A percentile compares a stretch with the other conserved stretches of the same genome.
Evolutionary conservation across 177 flowering plant genomes (phyloP).

Genomic region (Tripterygium wilfordii): DNA sequence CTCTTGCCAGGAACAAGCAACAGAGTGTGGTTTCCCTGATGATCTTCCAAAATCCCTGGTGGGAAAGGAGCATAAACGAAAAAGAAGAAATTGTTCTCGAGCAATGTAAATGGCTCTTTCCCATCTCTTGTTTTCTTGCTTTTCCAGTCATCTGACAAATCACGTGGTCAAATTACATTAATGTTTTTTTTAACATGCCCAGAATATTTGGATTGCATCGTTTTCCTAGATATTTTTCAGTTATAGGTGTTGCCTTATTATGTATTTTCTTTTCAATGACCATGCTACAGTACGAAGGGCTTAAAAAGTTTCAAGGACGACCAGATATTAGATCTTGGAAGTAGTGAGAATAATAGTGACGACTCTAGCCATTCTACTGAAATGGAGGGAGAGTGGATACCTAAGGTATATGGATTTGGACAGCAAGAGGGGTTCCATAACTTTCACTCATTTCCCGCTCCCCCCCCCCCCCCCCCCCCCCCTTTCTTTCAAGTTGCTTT

Average conservation of each 20-base stretch:
- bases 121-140: neutral
- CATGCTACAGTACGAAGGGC: conserved; percentile 9
- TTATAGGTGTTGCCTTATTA: neutral
- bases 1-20: conserved; percentile 12
- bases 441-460: too few relatives aligned
- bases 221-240: neutral
- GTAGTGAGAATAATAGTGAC: neutral
- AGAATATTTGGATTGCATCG: too few relatives aligned
- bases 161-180: too few relatives aligned
- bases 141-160: too few relatives aligned
- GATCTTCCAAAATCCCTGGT: conserved; percentile 5
- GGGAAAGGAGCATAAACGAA: conserved; percentile 13
- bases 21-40: conserved; percentile 9
- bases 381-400: neutral
- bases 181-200: too few relatives aligned
- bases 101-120: conserved; percentile 6
- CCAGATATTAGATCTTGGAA: neutral
- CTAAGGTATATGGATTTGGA: conserved; percentile 7
- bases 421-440: neutral
- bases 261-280: neutral
- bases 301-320: neutral
- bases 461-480: too few relatives aligned
- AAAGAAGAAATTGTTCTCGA: conserved; percentile 6
- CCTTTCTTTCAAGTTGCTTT: too few relatives aligned
- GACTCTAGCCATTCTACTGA: neutral